A percentile compares a stretch with the other conserved stretches of the same genome.
phyloP scores from a whole-genome alignment of 1,284 basidiomycete species.

The Trichosporon ovoides region DNA sequence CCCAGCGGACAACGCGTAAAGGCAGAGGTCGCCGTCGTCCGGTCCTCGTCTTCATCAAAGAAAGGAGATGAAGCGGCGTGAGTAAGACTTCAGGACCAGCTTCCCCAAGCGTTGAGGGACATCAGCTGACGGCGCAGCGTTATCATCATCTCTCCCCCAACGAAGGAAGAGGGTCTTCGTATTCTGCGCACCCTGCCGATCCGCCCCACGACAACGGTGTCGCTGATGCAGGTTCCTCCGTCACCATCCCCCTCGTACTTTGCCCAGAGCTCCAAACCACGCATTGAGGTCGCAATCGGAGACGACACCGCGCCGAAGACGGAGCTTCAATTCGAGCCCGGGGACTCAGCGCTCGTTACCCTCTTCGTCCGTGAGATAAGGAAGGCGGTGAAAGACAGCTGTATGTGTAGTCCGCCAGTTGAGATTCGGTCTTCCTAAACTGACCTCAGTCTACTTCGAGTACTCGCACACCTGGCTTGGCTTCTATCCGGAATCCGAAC shows the following conservation, averaged over 20 bases:
- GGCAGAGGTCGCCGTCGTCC: slow-evolving; percentile 26
- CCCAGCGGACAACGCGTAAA: slow-evolving; percentile 39
- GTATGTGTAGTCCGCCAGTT: slow-evolving; percentile 7
- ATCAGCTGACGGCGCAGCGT: slow-evolving; percentile 22
- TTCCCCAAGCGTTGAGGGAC: neutral
- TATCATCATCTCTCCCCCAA: slow-evolving; percentile 24
- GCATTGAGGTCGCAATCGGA: slow-evolving; percentile 46
- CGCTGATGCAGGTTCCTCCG: slow-evolving; percentile 38
- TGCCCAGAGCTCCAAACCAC: slow-evolving; percentile 40
- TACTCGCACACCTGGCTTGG: slow-evolving; percentile 29
- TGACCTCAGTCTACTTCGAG: slow-evolving; percentile 13
- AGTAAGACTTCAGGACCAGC: slow-evolving; percentile 10
- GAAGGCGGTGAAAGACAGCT: slow-evolving; percentile 8
- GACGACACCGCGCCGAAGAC: slow-evolving; percentile 59
- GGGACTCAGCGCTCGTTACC: slow-evolving; percentile 29
- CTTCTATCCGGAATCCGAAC: slow-evolving; percentile 29
- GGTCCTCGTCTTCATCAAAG: slow-evolving; percentile 6
- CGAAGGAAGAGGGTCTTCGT: neutral
- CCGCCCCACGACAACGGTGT: slow-evolving; percentile 23
- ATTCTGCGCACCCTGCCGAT: slow-evolving; percentile 33
- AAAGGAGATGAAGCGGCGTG: slow-evolving; percentile 28
- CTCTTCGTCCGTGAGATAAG: slow-evolving; percentile 29
- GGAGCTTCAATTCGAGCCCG: slow-evolving; percentile 65
- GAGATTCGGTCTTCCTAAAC: neutral
- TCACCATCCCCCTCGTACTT: slow-evolving; percentile 43